Conservation (phyloP, 345 rosid genomes). For the Cardiospermum halicacabum region DNA sequence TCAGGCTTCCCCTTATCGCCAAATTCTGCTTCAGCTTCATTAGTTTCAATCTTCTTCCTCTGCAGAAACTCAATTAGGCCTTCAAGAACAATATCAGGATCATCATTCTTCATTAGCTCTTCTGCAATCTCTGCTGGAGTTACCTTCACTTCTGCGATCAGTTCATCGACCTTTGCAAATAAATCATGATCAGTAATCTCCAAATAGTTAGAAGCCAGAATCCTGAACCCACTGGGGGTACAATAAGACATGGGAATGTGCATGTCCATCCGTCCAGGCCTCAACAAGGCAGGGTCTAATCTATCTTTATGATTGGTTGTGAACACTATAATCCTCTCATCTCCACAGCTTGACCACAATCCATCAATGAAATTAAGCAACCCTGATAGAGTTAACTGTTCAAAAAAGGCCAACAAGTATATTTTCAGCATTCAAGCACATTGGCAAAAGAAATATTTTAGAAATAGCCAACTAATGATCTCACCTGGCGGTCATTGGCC, state of each 20-base stretch:
- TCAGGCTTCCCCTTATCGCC: neutral
- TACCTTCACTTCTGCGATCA: constrained; percentile 22
- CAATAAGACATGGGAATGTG: constrained; percentile 68
- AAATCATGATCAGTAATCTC: constrained; percentile 20
- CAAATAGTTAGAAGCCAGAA: constrained; percentile 39
- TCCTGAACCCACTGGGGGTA: constrained; percentile 25
- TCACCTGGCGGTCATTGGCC: constrained; percentile 5
- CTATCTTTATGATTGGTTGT: constrained; percentile 23
- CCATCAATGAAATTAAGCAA: constrained; percentile 25
- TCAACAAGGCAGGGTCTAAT: constrained; percentile 52
- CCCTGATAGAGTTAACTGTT: constrained; percentile 22
- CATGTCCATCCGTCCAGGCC: constrained; percentile 77
- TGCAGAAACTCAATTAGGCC: constrained; percentile 20
- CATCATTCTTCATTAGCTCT: constrained; percentile 38
- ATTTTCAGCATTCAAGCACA: too few relatives aligned
- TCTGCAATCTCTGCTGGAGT: constrained; percentile 50
- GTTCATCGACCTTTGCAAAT: constrained; percentile 29
- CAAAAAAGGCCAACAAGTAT: neutral
- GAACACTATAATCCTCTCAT: constrained; percentile 23
- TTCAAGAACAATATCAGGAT: constrained; percentile 15
- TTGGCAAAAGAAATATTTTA: too few relatives aligned
- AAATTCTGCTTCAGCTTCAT: neutral
- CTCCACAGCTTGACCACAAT: constrained; percentile 27
- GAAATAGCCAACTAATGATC: neutral
- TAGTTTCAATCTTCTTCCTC: constrained; percentile 7